These are phyloP conservation scores for Boletus smithii DNA, from an alignment of 1,284 basidiomycete genomes.

Conservation along the genomic window DNA sequence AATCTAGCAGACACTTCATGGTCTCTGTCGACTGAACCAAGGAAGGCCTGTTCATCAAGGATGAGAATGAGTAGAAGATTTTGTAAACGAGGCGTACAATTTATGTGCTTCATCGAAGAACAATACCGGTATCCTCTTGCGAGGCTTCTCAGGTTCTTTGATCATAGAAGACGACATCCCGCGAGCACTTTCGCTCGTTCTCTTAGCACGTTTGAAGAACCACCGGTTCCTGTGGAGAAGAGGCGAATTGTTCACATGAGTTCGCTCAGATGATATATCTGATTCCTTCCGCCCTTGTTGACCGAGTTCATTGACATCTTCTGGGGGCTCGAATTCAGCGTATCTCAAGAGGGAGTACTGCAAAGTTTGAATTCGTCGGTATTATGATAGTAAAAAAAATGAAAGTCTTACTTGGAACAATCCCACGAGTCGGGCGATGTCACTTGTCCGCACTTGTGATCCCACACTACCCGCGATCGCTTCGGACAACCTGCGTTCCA, in stretches of 20 bases:
- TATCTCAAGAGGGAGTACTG: slow-evolving; percentile 70
- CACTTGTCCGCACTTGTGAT: slow-evolving; percentile 63
- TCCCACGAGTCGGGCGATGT: slow-evolving; percentile 80
- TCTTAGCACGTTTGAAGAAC: slow-evolving; percentile 33
- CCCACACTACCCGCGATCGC: slow-evolving; percentile 35
- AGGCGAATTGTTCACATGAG: slow-evolving; percentile 35
- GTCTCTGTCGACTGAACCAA: slow-evolving; percentile 72
- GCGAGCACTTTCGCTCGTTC: slow-evolving; percentile 25
- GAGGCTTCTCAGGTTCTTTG: slow-evolving; percentile 36
- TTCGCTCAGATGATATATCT: slow-evolving; percentile 34
- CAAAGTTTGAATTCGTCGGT: neutral
- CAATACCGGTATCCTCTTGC: slow-evolving; percentile 74
- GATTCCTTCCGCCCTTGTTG: slow-evolving; percentile 30
- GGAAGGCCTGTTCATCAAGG: slow-evolving; percentile 47
- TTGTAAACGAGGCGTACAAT: slow-evolving; percentile 45
- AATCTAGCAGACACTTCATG: slow-evolving; percentile 79
- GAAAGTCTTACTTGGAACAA: slow-evolving; percentile 58
- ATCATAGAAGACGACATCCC: slow-evolving; percentile 32
- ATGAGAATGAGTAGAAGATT: slow-evolving; percentile 5
- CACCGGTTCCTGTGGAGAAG: slow-evolving; percentile 30
- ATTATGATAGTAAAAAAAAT: neutral
- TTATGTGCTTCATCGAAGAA: slow-evolving; percentile 84
- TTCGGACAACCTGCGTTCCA: slow-evolving; percentile 58
- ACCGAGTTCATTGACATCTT: slow-evolving; percentile 29
- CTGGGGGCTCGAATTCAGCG: slow-evolving; percentile 58